Base-by-base conservation (phyloP, 2,329 filamentous ascomycete genomes). In the Alternaria sp. region DNA sequence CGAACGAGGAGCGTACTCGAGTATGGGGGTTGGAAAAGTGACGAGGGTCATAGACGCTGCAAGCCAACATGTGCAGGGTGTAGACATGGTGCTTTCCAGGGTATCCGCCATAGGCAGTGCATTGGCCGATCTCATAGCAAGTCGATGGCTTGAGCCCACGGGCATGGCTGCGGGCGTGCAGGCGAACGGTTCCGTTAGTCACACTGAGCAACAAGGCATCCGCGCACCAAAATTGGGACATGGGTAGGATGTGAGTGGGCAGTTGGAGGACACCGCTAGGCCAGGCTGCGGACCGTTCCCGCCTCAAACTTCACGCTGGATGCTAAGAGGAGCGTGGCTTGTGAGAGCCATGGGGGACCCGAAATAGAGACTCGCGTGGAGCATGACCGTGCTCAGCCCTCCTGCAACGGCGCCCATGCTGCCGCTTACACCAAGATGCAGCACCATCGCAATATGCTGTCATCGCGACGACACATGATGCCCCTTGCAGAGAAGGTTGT, bases 231-330 rank as follows among this genome's bases (percentile, higher is more conserved):
- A 71, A 56, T 72, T 74, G 70, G 73, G 66, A 66, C 63, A 62
- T 55, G 62, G 63, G 60, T 44, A 55, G 62, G 67, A 49, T 52
- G 54, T 62, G 64, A 64, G 58, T 63, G 66, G 65, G 59, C 61
- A 57, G 59, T 59, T 57, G 44, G 44, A 56, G 53, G 51, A 47
- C 61, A 63, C 59, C 63, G 68, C 68, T 69, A 64, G 66, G 69
- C 74, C 73, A 74, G 71, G 64, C 69, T 70, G 72, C 75, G 75
- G 75, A 76, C 75, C 75, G 75, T 74, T 75, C 74, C 75, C 73
- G 73, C 69, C 62, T 71, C 69, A 72, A 65, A 71, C 67, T 68
- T 61, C 67, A 61, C 62, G 69, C 60, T 64, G 68, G 67, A 67
- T 73, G 59, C 72, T 71, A 71, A 74, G 68, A 73, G 65, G 55